A percentile compares a stretch with the other conserved stretches of the same genome.
These are phyloP conservation scores for Tolypocladium sp. DNA, from an alignment of 2,329 filamentous ascomycete species.

Conservation along the genomic window DNA sequence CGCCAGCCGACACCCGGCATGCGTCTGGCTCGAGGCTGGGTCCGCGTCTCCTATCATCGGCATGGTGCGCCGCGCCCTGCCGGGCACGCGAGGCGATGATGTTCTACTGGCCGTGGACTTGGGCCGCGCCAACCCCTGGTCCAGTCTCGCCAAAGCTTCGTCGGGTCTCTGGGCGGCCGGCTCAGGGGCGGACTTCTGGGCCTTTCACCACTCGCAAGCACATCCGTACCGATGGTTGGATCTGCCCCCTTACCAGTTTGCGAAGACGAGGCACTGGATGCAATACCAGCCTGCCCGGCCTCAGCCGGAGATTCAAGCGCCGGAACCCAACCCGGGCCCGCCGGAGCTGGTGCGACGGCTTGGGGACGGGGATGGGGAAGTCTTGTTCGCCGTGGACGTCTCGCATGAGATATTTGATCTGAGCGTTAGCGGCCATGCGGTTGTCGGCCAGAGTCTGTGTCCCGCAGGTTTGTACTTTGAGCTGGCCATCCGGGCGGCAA, in stretches of 20 bases:
- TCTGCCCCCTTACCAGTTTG: constrained; percentile 18
- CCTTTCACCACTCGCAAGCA: constrained; percentile 9
- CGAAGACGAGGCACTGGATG: constrained; percentile 15
- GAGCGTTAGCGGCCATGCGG: too few species aligned
- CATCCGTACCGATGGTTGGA: constrained; percentile 4
- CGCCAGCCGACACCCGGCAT: constrained; percentile 6
- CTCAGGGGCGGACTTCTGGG: constrained; percentile 12
- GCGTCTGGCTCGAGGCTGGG: constrained; percentile 22
- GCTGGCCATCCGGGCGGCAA: too few species aligned
- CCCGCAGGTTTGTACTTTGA: too few species aligned
- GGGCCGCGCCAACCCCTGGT: not conserved
- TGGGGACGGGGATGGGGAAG: not conserved
- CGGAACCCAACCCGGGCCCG: not conserved
- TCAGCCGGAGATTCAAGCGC: not conserved
- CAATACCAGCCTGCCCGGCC: not conserved
- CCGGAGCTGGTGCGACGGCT: not conserved
- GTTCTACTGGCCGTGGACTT: constrained; percentile 2
- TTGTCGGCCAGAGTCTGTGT: too few species aligned
- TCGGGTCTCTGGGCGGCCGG: constrained; percentile 10
- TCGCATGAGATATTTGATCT: constrained; percentile 7
- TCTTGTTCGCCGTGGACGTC: not conserved
- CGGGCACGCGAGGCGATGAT: not conserved
- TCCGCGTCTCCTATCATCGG: constrained; percentile 21
- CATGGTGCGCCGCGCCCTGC: constrained; percentile 20
- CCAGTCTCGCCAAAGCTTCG: not conserved